Evolutionary conservation across 768 basidiomycete genomes (phyloP), one percentile per base, ranked within the genome.

Genomic region (Lenzites betulinus): DNA sequence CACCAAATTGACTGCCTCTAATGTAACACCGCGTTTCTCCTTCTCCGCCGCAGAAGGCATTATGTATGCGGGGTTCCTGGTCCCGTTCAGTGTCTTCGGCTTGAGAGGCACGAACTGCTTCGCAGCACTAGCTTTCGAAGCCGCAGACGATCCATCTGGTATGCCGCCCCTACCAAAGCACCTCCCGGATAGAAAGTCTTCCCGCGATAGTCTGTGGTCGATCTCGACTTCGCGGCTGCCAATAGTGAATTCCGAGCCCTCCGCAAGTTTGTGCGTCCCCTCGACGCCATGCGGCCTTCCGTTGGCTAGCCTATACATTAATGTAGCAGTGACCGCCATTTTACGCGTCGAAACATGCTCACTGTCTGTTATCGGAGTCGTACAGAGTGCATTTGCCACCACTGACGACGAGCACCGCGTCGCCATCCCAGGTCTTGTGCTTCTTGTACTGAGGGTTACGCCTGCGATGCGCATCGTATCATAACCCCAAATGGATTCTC

Each of bases 351-450:
- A 15, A 3, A 38, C 58, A 15, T 13, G 54, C 43, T 43, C 35
- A 90, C 90, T 78, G 69, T 77, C 82, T 84, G 23, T 88, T 88
- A 53, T 91, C 87, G 8, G 76, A 70, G 65, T 88, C 85, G 59
- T 83, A 84, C 26, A 91, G 72, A 3, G 75, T 80, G 49, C 80
- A 81, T 66, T 76, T 70, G 8, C 51, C 54, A 46, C 71, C 74
- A 58, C 67, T 79, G 18, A 84, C 76, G 11, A 83, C 82, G 5
- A 91, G 77, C n/a, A 89, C 79, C 38, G 80, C 87, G 67, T 88
- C 91, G 38, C 90, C 92, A 53, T 95, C 92, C 93, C 93, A 95
- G 0, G 89, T 93, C 71, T 93, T 93, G 68, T 94, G 87, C 73
- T 95, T 95, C 76, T 84, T 90, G 39, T 79, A 77, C 71, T 92